Evolutionary conservation across 768 basidiomycete species (phyloP).

Genomic region (Auriculariales sp.): DNA sequence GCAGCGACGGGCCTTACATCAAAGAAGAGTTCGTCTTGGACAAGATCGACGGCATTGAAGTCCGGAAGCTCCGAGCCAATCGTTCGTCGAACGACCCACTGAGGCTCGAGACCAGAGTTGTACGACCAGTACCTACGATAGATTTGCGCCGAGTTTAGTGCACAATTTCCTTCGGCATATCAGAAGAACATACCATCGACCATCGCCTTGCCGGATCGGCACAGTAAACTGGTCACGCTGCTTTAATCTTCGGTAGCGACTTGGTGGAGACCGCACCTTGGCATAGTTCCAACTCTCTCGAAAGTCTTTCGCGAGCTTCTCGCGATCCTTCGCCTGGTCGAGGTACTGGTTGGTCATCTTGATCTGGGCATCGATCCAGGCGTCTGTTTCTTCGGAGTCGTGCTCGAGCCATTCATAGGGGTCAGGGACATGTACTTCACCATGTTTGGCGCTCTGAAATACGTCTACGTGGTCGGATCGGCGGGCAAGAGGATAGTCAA

Average conservation of each 20-base stretch:
- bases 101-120: conserved; percentile 64
- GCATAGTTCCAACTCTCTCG: background rate
- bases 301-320: background rate
- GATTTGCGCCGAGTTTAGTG: background rate
- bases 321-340: background rate
- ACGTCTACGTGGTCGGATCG: conserved; percentile 52
- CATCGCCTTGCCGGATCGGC: conserved; percentile 46
- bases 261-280: too few relatives aligned
- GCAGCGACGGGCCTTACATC: conserved; percentile 33
- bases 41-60: conserved; percentile 24
- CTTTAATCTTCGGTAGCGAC: conserved; percentile 32
- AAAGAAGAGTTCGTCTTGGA: conserved; percentile 59
- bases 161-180: background rate
- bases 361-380: conserved; percentile 16
- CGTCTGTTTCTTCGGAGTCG: conserved; percentile 46
- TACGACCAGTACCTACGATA: conserved; percentile 50
- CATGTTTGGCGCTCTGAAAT: conserved; percentile 51
- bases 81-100: conserved; percentile 52
- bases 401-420: conserved; percentile 68
- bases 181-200: conserved; percentile 29
- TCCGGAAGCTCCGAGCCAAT: conserved; percentile 38
- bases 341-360: background rate
- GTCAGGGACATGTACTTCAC: conserved; percentile 47
- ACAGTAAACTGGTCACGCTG: conserved; percentile 54
- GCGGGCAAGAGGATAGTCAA: conserved; percentile 49